A percentile compares a stretch with the other conserved stretches of the same genome.
phyloP scores from a whole-genome alignment of 805 yeast genomes.

The Schwanniomyces polymorphus region DNA sequence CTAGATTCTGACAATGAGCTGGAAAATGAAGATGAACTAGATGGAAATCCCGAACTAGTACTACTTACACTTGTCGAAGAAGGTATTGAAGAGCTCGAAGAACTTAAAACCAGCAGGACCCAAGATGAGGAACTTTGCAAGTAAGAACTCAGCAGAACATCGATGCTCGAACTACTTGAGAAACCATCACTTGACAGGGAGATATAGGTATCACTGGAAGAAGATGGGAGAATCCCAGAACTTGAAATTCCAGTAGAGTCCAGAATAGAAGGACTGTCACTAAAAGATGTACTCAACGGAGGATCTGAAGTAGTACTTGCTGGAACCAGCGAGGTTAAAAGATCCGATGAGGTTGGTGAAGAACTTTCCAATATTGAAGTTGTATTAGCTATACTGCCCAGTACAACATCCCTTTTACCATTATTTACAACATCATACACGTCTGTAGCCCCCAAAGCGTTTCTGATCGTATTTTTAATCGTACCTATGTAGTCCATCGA shows the following conservation, averaged over 20 bases:
- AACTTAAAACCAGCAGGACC: neutral
- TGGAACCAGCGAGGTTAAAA: neutral
- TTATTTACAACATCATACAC: neutral
- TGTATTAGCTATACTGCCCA: neutral
- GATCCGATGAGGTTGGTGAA: neutral
- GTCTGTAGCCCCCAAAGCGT: neutral
- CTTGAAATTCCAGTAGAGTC: neutral
- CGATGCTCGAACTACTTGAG: neutral
- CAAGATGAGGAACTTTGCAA: neutral
- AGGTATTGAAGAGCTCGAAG: neutral
- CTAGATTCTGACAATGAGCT: slow-evolving; percentile 6
- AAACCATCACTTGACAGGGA: neutral
- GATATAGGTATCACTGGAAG: neutral
- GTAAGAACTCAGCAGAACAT: neutral
- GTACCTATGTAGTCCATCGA: neutral
- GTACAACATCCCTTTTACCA: neutral
- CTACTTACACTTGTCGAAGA: neutral
- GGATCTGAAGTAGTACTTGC: neutral
- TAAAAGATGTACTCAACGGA: neutral
- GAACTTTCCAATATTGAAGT: neutral
- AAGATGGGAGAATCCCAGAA: neutral
- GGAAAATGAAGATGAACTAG: slow-evolving; percentile 5
- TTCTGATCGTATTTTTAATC: neutral
- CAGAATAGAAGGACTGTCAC: neutral
- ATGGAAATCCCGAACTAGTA: neutral